Percentiles rank a stretch among this genome's conserved stretches.
These are phyloP conservation scores for Penicillium egyptiacum DNA, from an alignment of 495 filamentous ascomycete species.

Conservation along the genomic window DNA sequence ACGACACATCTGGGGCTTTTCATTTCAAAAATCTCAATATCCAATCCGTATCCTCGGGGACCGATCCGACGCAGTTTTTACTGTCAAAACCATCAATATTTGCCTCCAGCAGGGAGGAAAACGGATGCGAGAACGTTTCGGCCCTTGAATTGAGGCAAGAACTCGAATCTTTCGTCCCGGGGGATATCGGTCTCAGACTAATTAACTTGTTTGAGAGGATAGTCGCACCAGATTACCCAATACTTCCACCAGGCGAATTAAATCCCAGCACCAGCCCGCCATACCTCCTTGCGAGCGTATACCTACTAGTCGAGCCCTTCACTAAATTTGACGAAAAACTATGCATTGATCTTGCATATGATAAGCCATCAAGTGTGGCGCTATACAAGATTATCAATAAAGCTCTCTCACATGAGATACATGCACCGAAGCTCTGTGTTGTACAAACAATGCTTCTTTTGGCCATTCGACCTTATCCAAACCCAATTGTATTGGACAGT, in stretches of 20 bases:
- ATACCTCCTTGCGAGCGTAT: constrained; percentile 5
- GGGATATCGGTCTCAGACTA: background rate
- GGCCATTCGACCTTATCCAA: constrained; percentile 10
- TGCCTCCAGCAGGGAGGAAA: background rate
- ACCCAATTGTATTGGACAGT: constrained; percentile 11
- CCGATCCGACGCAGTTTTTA: background rate
- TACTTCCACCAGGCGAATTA: background rate
- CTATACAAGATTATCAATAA: constrained; percentile 7
- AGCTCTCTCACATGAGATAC: constrained; percentile 7
- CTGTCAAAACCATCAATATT: constrained; percentile 7
- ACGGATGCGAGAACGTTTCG: background rate
- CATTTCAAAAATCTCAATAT: constrained; percentile 10
- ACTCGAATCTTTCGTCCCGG: background rate
- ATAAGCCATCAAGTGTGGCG: constrained; percentile 1
- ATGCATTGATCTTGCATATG: constrained; percentile 11
- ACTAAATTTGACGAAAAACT: constrained; percentile 8
- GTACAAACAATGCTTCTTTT: constrained; percentile 10
- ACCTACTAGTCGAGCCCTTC: constrained; percentile 8
- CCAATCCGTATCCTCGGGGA: background rate
- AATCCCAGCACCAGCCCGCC: background rate
- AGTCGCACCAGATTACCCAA: constrained; percentile 1
- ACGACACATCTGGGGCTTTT: background rate
- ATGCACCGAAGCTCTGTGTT: constrained; percentile 9
- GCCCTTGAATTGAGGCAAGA: background rate
- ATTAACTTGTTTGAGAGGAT: constrained; percentile 5